Evolutionary conservation across 2,329 filamentous ascomycete species (phyloP).

Genomic region (Trichophyton simii): DNA sequence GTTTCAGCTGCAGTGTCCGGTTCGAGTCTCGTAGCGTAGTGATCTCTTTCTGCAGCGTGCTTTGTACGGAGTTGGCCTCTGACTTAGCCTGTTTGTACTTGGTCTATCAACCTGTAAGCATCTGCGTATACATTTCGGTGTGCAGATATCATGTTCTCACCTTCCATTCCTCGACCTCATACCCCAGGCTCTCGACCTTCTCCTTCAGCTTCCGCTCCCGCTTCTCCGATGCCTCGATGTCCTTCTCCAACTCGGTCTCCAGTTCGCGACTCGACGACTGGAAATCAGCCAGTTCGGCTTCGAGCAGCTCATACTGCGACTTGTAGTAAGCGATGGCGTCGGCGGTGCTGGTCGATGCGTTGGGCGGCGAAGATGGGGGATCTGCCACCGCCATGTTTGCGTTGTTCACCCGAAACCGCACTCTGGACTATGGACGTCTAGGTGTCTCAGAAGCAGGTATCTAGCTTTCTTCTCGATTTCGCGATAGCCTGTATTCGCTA

Average conservation of each 20-base stretch:
- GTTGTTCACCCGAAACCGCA: not conserved
- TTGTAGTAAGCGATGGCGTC: conserved; percentile 92
- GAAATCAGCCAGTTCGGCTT: conserved; percentile 84
- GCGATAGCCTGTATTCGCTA: not conserved
- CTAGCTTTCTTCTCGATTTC: conserved; percentile 14
- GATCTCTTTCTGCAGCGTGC: conserved; percentile 84
- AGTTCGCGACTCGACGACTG: conserved; percentile 87
- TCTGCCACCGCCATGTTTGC: conserved; percentile 4
- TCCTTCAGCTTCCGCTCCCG: conserved; percentile 74
- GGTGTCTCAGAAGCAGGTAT: conserved; percentile 11
- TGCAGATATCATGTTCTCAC: conserved; percentile 33
- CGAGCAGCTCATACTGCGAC: conserved; percentile 82
- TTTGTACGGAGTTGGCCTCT: conserved; percentile 76
- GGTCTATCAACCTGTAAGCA: conserved; percentile 42
- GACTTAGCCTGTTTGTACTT: conserved; percentile 93
- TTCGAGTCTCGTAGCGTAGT: conserved; percentile 78
- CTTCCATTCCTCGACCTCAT: conserved; percentile 98
- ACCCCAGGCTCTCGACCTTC: conserved; percentile 71
- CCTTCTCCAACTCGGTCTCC: conserved; percentile 87
- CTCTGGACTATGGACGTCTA: not conserved
- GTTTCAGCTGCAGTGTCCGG: conserved; percentile 63
- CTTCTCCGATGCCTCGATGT: conserved; percentile 90
- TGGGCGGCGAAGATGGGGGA: conserved; percentile 24
- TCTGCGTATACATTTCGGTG: not conserved
- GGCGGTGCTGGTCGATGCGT: conserved; percentile 37